Evolutionary conservation across 1,284 basidiomycete genomes (phyloP), one percentile per base, ranked within the genome.

Genomic region (Puccinia triticina): DNA sequence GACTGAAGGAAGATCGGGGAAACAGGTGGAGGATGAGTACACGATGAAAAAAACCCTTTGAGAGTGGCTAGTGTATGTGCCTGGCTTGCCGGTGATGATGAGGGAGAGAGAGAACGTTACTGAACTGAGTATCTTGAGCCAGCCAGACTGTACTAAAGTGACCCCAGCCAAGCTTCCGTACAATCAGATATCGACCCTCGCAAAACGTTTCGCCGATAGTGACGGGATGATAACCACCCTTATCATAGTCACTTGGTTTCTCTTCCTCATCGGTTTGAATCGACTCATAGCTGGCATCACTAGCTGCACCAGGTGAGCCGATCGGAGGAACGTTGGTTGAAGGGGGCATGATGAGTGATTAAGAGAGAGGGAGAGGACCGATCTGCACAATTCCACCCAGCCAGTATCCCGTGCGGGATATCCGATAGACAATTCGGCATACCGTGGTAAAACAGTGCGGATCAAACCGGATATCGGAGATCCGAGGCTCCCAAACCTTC

Each of bases 131-230:
- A 83, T 87, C 87, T 50, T 85, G 85, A 32, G 86, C 87, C 16
- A 87, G 85, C 86, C 86, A 87, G 67, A 88, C 88, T 14, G 88
- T 88, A 21, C 88, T 88, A 88, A 98, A 99, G 88, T 98, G 96
- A 66, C 97, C 96, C 94, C 96, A 99, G 50, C 96, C 97, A 21
- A 99, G 91, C 88, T 99, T 98, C 84, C 96, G 89, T 82, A 98
- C 95, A 85, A 98, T 94, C 84, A 91, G 88, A 87, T 99, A 99
- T 67, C 96, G 89, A 14, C 91, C 93, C 84, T 94, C 91, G 82
- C 93, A 94, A 88, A 97, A 98, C 40, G 90, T 88, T 88, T 98
- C 95, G 86, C 96, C 96, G 84, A 98, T 95, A 87, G 95, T 93
- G 77, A 98, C 94, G 26, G 96, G 96, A 77, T 94, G 90, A 89